Percentiles rank a stretch among this genome's conserved stretches.
phyloP scores from a whole-genome alignment of 257 asterid genomes.

The Agastache rugosa region DNA sequence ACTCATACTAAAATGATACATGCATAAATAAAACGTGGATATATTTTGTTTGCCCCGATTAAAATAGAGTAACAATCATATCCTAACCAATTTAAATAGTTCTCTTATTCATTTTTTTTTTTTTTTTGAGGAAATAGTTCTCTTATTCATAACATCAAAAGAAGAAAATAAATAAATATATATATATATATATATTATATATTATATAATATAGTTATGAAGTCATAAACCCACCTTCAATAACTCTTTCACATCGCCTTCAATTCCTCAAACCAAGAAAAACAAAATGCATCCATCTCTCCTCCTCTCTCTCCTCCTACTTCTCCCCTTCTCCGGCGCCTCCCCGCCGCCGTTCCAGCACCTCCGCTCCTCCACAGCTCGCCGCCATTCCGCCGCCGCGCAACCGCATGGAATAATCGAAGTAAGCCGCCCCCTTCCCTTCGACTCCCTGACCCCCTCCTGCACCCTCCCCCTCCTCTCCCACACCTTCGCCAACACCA shows the following conservation, averaged over 20 bases:
- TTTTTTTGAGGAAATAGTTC: too few relatives aligned
- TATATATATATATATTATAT: too few relatives aligned
- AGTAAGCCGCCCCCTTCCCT: constrained; percentile 63
- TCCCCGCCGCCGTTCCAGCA: constrained; percentile 40
- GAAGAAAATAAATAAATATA: too few relatives aligned
- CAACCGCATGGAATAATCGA: constrained; percentile 53
- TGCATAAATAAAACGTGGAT: too few relatives aligned
- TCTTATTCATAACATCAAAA: too few relatives aligned
- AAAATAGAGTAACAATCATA: too few relatives aligned
- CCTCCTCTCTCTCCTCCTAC: constrained; percentile 34
- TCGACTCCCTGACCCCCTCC: constrained; percentile 51
- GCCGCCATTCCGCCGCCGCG: background rate
- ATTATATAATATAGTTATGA: too few relatives aligned
- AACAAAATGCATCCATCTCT: constrained; percentile 40
- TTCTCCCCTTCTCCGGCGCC: constrained; percentile 40
- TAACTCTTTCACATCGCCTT: background rate
- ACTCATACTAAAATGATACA: too few relatives aligned
- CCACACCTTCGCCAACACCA: constrained; percentile 73
- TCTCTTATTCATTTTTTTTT: too few relatives aligned
- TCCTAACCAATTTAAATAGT: too few relatives aligned
- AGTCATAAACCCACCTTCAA: background rate
- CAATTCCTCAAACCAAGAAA: background rate
- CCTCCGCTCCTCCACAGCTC: constrained; percentile 45
- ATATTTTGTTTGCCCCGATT: too few relatives aligned
- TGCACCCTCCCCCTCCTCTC: constrained; percentile 63